Base-by-base conservation (phyloP, 768 basidiomycete species). In the Leccinum olivaceopallidum region DNA sequence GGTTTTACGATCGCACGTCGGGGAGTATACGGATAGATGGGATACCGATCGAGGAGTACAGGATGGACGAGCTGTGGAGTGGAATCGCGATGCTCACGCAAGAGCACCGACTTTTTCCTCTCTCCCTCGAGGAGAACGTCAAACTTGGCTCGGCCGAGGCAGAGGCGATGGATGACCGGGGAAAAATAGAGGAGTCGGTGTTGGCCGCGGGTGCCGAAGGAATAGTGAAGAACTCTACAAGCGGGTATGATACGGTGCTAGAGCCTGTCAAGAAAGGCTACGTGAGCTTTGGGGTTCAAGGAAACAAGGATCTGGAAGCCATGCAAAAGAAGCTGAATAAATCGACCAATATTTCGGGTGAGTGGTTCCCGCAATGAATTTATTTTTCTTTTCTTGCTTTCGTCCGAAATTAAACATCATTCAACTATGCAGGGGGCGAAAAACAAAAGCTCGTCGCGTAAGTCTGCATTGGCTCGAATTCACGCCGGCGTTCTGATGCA, bases 41-140 rank as follows among this genome's bases (percentile, higher is more conserved):
- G 39, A 57, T 65, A 51, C 72, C 76, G 1, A 61, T 81, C n/a
- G 44, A 60, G 22, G 63, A 67, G 5, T 81, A 77, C 52, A 62
- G 66, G 9, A 52, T 76, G 4, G 57, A 63, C 2, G 69, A 73
- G 20, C 58, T 84, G 32, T 77, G 80, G 10, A 57, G 64, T 3
- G 68, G 74, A 4, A 81, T 76, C 34, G 78, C 81, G 4, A 77
- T 77, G 53, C 69, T 83, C 4, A 72, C 73, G 2, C 82, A 83
- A 62, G 69, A 77, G 5, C 79, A 76, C 57, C 62, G 64, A 7
- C 55, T 79, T 5, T 76, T 75, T 57, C 77, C 77, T 1, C 63
- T 80, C 5, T 74, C 77, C 1, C 54, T 81, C 18, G 58, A 64
- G 49, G 81, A 81, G 57, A 81, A 80, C 56, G 73, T 81, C 26